Percentiles rank a stretch among this genome's conserved stretches.
phyloP scores from a whole-genome alignment of 495 filamentous ascomycete genomes.

The Aspergillus avenaceus region DNA sequence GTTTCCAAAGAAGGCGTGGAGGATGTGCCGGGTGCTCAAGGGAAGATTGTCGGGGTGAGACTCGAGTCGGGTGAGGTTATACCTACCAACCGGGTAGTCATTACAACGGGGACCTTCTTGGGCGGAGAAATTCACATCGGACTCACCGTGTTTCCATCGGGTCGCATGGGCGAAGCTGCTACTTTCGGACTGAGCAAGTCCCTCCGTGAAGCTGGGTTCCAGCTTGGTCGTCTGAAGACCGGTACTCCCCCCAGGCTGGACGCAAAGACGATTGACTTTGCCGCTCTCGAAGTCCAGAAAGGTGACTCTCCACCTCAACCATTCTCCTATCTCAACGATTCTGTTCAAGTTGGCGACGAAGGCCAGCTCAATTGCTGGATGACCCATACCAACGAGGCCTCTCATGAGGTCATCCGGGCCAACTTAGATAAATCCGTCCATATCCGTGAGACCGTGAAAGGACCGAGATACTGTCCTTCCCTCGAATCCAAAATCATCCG shows the following conservation, averaged over 20 bases:
- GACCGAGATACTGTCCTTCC: constrained; percentile 92
- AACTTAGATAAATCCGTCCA: constrained; percentile 93
- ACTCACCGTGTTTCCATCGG: constrained; percentile 75
- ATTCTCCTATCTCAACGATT: constrained; percentile 84
- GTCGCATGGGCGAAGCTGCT: constrained; percentile 90
- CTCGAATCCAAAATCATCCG: constrained; percentile 92
- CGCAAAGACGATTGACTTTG: constrained; percentile 77
- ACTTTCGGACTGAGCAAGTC: constrained; percentile 93
- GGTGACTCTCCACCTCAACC: constrained; percentile 86
- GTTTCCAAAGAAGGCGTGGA: constrained; percentile 47
- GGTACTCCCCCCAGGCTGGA: constrained; percentile 90
- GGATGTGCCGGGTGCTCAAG: constrained; percentile 50
- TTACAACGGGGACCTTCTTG: constrained; percentile 94
- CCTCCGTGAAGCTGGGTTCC: constrained; percentile 82
- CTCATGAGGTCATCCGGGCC: constrained; percentile 78
- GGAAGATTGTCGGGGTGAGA: constrained; percentile 78
- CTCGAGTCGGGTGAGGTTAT: constrained; percentile 88
- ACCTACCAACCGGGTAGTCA: constrained; percentile 75
- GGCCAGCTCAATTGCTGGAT: constrained; percentile 75
- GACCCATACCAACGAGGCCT: constrained; percentile 76
- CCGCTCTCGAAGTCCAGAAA: constrained; percentile 60
- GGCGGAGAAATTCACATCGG: constrained; percentile 98
- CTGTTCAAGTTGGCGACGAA: constrained; percentile 65
- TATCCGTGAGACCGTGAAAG: constrained; percentile 92
- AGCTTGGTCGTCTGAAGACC: constrained; percentile 88